Base-by-base conservation (phyloP, 225 moss, liverwort and hornwort genomes). In the Thuidium tamariscinum region DNA sequence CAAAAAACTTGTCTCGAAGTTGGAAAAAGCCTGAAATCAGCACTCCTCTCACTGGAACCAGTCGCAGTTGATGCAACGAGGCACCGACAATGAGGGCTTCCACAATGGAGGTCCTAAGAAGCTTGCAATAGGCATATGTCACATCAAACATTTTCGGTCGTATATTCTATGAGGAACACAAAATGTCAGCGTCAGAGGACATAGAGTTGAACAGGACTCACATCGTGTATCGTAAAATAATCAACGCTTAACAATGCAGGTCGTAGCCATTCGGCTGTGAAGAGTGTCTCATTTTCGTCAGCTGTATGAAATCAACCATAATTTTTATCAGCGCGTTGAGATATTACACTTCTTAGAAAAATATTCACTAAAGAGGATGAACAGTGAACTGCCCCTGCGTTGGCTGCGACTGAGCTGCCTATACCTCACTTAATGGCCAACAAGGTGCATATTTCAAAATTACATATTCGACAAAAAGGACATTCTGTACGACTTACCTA, bases 181-280 rank as follows among this genome's bases (percentile, higher is more conserved):
- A 75, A 59, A 60, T 61, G 74, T 85, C 13, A 85, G 49, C 41
- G 39, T 64, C 70, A 83, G 79, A 86, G 65, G 39, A 68, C 36
- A 83, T 80, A 81, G 46, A 46, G 69, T 79, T 83, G 52, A 76
- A 60, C 4, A 72, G 77, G 42, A 87, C 93, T 90, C 80, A 93
- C 93, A 80, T 93, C 90, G 60, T 93, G 79, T 79, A 93, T 66
- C 21, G 82, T 93, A 74, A 93, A 92, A 65, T 86, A 71, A 34
- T 92, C 93, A 65, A 88, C 88, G 51, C 72, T 74, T 60, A 60
- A 89, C 70, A 93, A 84, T 65, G 92, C 87, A 80, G 93, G 93
- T 83, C 83, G 79, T 68, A 89, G 80, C 93, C 93, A 93, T 73
- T 93, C 90, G 48, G 90, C 88, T 79, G 86, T 88, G 69, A 93